These are phyloP conservation scores for Nothomitra cinnamomea DNA, from an alignment of 2,329 filamentous ascomycete genomes.

Conservation along the genomic window DNA sequence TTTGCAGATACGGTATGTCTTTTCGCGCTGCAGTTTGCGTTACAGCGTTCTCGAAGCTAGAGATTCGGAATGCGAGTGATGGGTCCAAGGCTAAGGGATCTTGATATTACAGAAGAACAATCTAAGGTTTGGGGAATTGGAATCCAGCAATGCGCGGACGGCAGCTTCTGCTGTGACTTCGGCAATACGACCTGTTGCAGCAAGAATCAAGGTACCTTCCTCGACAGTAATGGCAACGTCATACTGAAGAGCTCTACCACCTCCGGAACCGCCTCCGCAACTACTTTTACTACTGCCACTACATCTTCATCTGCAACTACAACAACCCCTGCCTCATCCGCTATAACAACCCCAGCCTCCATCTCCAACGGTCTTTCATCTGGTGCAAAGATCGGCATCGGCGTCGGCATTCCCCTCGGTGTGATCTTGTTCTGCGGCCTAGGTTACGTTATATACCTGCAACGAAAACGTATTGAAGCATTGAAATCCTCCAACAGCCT, in stretches of 20 bases:
- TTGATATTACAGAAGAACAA: not conserved
- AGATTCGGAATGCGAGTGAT: not conserved
- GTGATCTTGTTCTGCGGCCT: not conserved
- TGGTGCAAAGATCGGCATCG: not conserved
- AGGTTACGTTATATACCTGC: not conserved
- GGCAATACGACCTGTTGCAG: not conserved
- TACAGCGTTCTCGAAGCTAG: too few species aligned
- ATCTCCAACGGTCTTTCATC: not conserved
- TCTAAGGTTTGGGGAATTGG: not conserved
- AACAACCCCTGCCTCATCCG: not conserved
- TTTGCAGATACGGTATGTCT: too few species aligned
- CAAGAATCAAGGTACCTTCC: not conserved
- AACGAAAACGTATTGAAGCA: not conserved
- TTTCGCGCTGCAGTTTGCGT: too few species aligned
- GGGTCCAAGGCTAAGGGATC: not conserved
- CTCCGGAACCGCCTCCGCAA: not conserved
- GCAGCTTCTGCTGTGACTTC: not conserved
- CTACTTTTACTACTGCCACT: not conserved
- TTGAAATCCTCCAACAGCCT: too few species aligned
- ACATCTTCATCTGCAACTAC: not conserved
- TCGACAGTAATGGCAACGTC: not conserved
- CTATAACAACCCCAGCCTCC: not conserved
- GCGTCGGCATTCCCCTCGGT: not conserved
- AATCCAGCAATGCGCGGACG: not conserved
- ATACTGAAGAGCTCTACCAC: not conserved